phyloP scores from a whole-genome alignment of 257 asterid genomes.

The Solanum sejunctum region DNA sequence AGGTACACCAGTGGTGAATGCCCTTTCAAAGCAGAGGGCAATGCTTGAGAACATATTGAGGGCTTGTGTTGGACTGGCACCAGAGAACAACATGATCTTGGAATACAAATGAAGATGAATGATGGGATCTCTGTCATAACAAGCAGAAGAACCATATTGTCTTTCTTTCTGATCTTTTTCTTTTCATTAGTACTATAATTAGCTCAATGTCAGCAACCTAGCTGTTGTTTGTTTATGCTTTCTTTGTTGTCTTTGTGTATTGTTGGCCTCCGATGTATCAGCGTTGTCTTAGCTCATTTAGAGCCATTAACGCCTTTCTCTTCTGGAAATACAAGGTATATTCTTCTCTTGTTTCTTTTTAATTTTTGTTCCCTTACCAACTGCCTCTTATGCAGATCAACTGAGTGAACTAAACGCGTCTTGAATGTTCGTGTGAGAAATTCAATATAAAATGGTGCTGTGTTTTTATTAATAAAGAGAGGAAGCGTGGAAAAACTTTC shows the following conservation, averaged over 20 bases:
- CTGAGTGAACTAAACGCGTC: not conserved
- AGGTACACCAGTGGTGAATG: slow-evolving; percentile 97
- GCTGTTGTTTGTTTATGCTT: not conserved
- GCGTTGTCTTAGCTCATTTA: not conserved
- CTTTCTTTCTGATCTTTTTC: not conserved
- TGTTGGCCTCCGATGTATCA: not conserved
- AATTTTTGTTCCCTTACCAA: not conserved
- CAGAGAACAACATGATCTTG: slow-evolving; percentile 97
- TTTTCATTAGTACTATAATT: not conserved
- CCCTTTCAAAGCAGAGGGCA: slow-evolving; percentile 88
- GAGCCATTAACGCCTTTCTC: not conserved
- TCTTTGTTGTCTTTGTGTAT: not conserved
- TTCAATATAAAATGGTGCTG: not conserved
- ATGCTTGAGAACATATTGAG: slow-evolving; percentile 96
- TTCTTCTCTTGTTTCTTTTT: not conserved
- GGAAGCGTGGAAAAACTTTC: no score
- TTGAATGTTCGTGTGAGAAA: not conserved
- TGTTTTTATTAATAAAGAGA: no score
- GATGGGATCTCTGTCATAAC: not conserved
- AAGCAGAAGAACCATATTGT: not conserved
- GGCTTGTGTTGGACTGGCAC: slow-evolving; percentile 97
- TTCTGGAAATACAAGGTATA: not conserved
- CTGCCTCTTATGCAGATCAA: not conserved
- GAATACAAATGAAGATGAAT: slow-evolving; percentile 59
- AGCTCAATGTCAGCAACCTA: not conserved